Percentiles rank a stretch among this genome's conserved stretches.
These are phyloP conservation scores for Dujonia santamariae DNA, from an alignment of 1,139 yeast species.

Conservation along the genomic window DNA sequence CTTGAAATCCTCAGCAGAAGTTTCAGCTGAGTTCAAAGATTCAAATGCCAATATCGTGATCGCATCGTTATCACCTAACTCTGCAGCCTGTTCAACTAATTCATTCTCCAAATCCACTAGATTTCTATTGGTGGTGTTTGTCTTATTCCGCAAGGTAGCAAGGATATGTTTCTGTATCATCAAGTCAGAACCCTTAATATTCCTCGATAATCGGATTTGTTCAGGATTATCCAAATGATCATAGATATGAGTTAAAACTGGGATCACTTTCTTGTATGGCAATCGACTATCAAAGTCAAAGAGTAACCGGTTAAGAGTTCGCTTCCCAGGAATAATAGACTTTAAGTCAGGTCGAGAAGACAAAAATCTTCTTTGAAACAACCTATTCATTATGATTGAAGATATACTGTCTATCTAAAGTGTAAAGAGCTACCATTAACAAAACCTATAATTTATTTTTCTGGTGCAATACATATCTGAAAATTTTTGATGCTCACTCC, in stretches of 20 bases:
- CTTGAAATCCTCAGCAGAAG: conserved; percentile 49
- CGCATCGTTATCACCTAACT: conserved; percentile 78
- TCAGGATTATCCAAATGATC: conserved; percentile 36
- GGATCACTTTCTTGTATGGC: conserved; percentile 50
- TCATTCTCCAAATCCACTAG: conserved; percentile 63
- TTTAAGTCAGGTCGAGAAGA: conserved; percentile 38
- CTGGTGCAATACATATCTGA: too few relatives aligned
- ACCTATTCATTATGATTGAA: too few relatives aligned
- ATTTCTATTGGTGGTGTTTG: conserved; percentile 56
- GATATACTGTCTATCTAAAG: too few relatives aligned
- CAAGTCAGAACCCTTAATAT: conserved; percentile 53
- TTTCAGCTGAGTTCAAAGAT: conserved; percentile 33
- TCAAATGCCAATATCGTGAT: conserved; percentile 68
- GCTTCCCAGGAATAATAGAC: conserved; percentile 57
- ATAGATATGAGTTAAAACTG: conserved; percentile 51
- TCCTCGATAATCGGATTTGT: conserved; percentile 37
- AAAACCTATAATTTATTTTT: too few relatives aligned
- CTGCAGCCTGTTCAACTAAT: conserved; percentile 78
- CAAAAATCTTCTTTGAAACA: neutral
- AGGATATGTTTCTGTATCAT: conserved; percentile 68
- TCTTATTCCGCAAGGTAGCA: conserved; percentile 56
- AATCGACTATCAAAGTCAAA: conserved; percentile 65
- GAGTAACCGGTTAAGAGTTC: conserved; percentile 53
- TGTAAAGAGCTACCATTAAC: too few relatives aligned
- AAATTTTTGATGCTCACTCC: too few relatives aligned